Evolutionary conservation across 768 basidiomycete genomes (phyloP).

Genomic region (Calocera viscosa): DNA sequence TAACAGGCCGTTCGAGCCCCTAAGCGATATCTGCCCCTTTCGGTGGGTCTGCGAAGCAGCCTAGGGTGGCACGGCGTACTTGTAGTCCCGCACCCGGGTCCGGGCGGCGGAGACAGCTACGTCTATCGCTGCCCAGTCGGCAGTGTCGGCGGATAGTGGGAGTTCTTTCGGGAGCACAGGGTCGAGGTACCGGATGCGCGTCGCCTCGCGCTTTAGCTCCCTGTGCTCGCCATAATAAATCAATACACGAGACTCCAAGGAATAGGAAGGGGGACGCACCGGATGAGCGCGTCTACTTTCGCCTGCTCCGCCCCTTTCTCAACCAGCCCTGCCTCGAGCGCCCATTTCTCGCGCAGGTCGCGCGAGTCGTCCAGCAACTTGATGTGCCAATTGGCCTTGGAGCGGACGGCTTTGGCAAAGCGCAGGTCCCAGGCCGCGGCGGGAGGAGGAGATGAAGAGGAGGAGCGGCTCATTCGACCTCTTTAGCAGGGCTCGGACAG

Average conservation of each 20-base stretch:
- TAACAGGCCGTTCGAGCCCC: too few relatives aligned
- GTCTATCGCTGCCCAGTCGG: background rate
- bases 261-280: background rate
- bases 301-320: background rate
- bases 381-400: conserved; percentile 2
- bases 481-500: too few relatives aligned
- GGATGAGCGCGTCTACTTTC: background rate
- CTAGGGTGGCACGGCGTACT: background rate
- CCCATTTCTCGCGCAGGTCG: conserved; percentile 9
- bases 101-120: background rate
- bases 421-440: too few relatives aligned
- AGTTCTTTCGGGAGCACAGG: background rate
- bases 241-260: too few relatives aligned
- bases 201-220: conserved; percentile 12
- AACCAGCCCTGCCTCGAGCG: background rate
- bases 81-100: background rate
- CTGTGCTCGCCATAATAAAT: too few relatives aligned
- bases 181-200: background rate
- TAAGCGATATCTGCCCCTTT: too few relatives aligned
- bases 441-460: too few relatives aligned
- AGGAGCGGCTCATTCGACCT: too few relatives aligned
- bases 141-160: background rate
- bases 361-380: conserved; percentile 12
- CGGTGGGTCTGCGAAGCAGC: too few relatives aligned
- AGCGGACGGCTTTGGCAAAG: background rate